These are phyloP conservation scores for Yamadazyma ubonensis DNA, from an alignment of 805 yeast genomes.

Conservation along the genomic window DNA sequence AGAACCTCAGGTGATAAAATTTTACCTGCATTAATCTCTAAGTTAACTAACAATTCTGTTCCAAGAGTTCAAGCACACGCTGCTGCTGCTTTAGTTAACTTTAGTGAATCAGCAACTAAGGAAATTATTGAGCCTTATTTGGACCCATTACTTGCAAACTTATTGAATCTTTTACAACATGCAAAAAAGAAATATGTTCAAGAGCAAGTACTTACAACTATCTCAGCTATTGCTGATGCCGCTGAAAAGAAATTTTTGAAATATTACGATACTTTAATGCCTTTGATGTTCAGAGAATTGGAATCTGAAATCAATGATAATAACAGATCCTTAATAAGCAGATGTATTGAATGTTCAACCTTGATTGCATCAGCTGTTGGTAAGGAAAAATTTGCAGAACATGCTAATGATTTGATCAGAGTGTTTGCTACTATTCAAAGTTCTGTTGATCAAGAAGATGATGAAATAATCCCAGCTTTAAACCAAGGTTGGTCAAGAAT, in stretches of 20 bases:
- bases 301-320: slow-evolving; percentile 76
- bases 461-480: slow-evolving; percentile 80
- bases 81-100: slow-evolving; percentile 96
- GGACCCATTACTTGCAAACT: slow-evolving; percentile 72
- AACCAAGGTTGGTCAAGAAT: slow-evolving; percentile 97
- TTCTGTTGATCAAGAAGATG: slow-evolving; percentile 62
- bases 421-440: slow-evolving; percentile 72
- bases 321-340: slow-evolving; percentile 78
- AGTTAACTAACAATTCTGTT: slow-evolving; percentile 67
- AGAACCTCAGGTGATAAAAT: slow-evolving; percentile 74
- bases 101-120: slow-evolving; percentile 86
- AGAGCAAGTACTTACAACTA: slow-evolving; percentile 95
- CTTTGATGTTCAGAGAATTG: slow-evolving; percentile 75
- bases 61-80: slow-evolving; percentile 98
- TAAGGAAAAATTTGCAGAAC: slow-evolving; percentile 77
- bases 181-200: slow-evolving; percentile 91
- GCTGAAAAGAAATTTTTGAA: slow-evolving; percentile 85
- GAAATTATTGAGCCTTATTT: slow-evolving; percentile 90
- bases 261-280: slow-evolving; percentile 94
- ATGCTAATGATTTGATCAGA: slow-evolving; percentile 70
- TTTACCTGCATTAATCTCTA: slow-evolving; percentile 84
- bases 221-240: slow-evolving; percentile 96
- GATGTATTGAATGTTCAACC: slow-evolving; percentile 94
- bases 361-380: slow-evolving; percentile 95
- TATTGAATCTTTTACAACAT: slow-evolving; percentile 73